These are phyloP conservation scores for Anacardium occidentale DNA, from an alignment of 345 rosid genomes.

Conservation along the genomic window DNA sequence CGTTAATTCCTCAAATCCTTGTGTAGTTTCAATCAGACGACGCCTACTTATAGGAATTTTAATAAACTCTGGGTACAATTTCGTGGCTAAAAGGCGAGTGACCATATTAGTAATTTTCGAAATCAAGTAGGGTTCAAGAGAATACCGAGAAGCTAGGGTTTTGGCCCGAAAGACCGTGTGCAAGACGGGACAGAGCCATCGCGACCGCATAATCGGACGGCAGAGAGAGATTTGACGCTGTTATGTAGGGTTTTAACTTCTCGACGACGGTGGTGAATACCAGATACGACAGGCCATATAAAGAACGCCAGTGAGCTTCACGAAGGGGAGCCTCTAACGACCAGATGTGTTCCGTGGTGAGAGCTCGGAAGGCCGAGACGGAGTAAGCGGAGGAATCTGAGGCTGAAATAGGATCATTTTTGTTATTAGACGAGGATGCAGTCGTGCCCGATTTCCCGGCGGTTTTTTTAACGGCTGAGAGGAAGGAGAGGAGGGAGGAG, in stretches of 20 bases:
- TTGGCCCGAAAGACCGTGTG: constrained; percentile 79
- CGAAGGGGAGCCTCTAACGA: constrained; percentile 71
- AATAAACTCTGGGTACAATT: constrained; percentile 89
- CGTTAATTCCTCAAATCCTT: constrained; percentile 83
- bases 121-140: constrained; percentile 82
- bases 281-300: constrained; percentile 84
- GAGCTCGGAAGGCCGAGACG: constrained; percentile 84
- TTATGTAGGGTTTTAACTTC: constrained; percentile 78
- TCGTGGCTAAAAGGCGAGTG: constrained; percentile 82
- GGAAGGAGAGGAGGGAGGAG: constrained; percentile 54
- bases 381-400: constrained; percentile 57
- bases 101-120: constrained; percentile 97
- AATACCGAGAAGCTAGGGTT: constrained; percentile 66
- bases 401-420: constrained; percentile 28
- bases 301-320: constrained; percentile 87
- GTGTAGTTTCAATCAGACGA: constrained; percentile 78
- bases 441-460: constrained; percentile 20
- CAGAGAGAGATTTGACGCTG: constrained; percentile 87
- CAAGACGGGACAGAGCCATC: constrained; percentile 85
- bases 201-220: constrained; percentile 97
- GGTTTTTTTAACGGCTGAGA: constrained; percentile 37
- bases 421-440: constrained; percentile 26
- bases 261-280: constrained; percentile 91
- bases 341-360: constrained; percentile 90
- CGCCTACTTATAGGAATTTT: constrained; percentile 87